These are phyloP conservation scores for Trypanosoma rangeli DNA, from an alignment of 208 protist genomes.

Conservation along the genomic window DNA sequence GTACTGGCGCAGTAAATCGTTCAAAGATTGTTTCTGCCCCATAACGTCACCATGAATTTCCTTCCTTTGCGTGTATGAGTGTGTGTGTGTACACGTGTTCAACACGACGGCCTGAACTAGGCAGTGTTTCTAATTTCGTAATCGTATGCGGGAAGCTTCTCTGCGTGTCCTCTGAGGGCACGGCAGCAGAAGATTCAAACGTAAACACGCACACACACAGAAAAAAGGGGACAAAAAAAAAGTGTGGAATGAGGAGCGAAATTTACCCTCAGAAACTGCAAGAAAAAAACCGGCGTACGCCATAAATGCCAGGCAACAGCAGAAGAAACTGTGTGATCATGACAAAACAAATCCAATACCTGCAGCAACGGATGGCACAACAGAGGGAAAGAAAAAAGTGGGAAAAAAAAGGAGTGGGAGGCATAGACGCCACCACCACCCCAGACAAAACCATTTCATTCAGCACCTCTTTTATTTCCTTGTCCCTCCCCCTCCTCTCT, in stretches of 20 bases:
- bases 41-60: constrained; percentile 27
- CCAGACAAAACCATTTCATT: background rate
- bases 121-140: background rate
- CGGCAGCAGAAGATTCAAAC: background rate
- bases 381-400: no score
- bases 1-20: constrained; percentile 42
- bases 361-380: no score
- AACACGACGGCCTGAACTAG: background rate
- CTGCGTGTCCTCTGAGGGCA: background rate
- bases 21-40: constrained; percentile 60
- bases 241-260: background rate
- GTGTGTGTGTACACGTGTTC: background rate
- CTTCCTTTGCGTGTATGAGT: background rate
- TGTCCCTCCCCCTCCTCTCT: background rate
- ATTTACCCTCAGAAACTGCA: background rate
- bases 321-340: no score
- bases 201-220: no score
- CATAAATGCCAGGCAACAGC: no score
- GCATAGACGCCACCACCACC: background rate
- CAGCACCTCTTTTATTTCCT: background rate
- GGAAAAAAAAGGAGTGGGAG: no score
- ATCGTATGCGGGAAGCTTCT: background rate
- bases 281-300: background rate
- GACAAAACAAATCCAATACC: no score
- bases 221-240: background rate